Base-by-base conservation (phyloP, 371 early-diverging fungal species). In the Mucor saturninus region DNA sequence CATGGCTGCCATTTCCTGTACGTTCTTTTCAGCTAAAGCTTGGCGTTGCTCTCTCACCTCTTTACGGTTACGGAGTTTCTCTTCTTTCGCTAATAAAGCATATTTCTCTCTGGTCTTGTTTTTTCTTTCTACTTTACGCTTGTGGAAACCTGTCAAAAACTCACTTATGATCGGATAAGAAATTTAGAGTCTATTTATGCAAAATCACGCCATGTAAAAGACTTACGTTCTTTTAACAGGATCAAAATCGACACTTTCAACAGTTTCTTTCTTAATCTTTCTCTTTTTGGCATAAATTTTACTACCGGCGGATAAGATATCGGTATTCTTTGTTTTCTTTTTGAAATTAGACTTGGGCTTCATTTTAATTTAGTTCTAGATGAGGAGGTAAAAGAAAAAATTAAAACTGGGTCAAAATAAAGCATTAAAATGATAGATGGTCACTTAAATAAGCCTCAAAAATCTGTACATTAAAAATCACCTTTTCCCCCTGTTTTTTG, bases 81-180 rank as follows among this genome's bases (percentile, higher is more conserved):
- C 89, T 56, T 83, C 80, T 46, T 83, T 74, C 40, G 76, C 80
- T 52, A 75, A 69, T 57, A 81, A 70, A 40, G 85, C 80, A 42
- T 82, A 83, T 28, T 80, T 71, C 56, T 83, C 84, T 42, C 69
- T 73, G 35, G 88, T 85, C 35, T 78, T 76, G 45, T 89, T 87
- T 58, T 86, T 87, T 57, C 88, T 77, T 65, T 89, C 89, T 6
- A 86, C 74, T 52, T 93, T 93, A 40, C 93, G 87, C 67, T 91
- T 91, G 64, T 88, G 89, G 69, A 93, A 93, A n/a, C 93, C 92
- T 29, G 91, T 91, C 58, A 92, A 74, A 57, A 84, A 92, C 35
- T 90, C 88, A 14, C 89, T 87, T 64, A 30, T 15, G 50, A 56
- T 37, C 15, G 9, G 37, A 31, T 29, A 38, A 21, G 21, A 15